Conservation (phyloP, 1,284 basidiomycete genomes). For the Moesziomyces aphidis region DNA sequence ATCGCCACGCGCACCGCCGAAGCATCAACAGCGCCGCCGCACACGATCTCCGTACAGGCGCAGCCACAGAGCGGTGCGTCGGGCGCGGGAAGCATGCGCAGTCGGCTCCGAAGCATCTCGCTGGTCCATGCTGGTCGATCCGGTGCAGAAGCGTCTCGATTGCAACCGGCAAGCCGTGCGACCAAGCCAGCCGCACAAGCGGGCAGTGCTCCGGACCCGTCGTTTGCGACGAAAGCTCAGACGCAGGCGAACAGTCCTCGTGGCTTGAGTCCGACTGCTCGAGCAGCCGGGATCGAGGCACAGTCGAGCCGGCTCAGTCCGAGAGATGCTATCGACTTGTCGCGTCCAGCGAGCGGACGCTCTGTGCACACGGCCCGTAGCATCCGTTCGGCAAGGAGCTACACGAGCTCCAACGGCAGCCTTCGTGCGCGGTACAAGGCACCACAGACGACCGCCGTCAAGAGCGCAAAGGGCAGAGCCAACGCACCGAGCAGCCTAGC, state of each 20-base stretch:
- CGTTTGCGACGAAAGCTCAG: background rate
- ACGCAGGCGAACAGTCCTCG: background rate
- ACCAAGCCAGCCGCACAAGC: background rate
- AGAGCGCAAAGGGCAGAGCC: background rate
- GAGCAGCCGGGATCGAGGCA: background rate
- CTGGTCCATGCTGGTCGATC: background rate
- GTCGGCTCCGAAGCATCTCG: conserved; percentile 7
- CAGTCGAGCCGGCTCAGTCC: background rate
- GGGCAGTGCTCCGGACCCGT: too few species aligned
- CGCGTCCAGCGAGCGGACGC: conserved; percentile 3
- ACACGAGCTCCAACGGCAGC: conserved; percentile 9
- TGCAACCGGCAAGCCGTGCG: background rate
- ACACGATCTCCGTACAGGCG: conserved; percentile 10
- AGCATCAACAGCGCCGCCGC: conserved; percentile 3
- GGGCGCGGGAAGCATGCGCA: conserved; percentile 9
- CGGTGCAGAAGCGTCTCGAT: background rate
- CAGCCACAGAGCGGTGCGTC: background rate
- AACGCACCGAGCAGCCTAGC: background rate
- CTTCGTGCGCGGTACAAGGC: conserved; percentile 10
- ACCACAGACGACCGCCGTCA: background rate
- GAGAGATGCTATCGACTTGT: background rate
- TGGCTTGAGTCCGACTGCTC: background rate
- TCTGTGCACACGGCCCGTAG: conserved; percentile 2
- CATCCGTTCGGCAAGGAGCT: conserved; percentile 6
- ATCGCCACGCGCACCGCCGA: conserved; percentile 1